Base-by-base conservation (phyloP, 1,284 basidiomycete species). In the Chalciporus sp. region DNA sequence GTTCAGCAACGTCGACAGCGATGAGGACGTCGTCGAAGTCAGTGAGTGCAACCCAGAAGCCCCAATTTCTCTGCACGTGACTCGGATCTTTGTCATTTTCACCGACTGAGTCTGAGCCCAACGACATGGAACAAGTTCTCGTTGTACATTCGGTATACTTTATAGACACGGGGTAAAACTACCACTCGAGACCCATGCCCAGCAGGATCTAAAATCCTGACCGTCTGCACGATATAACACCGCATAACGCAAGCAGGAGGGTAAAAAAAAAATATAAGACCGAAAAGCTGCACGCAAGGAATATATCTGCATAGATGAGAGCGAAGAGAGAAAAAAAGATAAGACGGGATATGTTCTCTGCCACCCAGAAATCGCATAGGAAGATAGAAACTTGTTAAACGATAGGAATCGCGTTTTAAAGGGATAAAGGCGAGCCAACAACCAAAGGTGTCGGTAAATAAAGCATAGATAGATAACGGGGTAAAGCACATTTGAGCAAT, bases 281-380 rank as follows among this genome's bases (percentile, higher is more conserved):
- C 6, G 37, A 59, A 46, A 59, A 23, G 23, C 16, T 52, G 31
- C 43, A 47, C 35, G 19, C 16, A 55, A 51, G 28, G 62, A 23
- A 23, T 6, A 63, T 47, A 58, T 14, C 37, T 42, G 44, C 53
- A 57, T 60, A 52, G 28, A 62, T 53, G 49, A 35, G 47, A 49
- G 44, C 42, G 10, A 17, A 49, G 29, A 51, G 27, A 46, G 50
- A 43, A 14, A 42, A 52, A 43, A n/a, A 44, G 4, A 58, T 46
- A 23, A 48, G 50, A 43, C n/a, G 7, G 42, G 3, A 53, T 43
- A 54, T 45, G 27, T 55, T 45, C 46, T 48, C 47, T n/a, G 33
- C 46, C 52, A 51, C 58, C 60, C 55, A 52, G 45, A 66, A 63
- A 58, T 55, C 64, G 60, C 62, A 56, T 3, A 52, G 53, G 50